Conservation (phyloP, 2,329 filamentous ascomycete species). For the Paecilomyces sp. region DNA sequence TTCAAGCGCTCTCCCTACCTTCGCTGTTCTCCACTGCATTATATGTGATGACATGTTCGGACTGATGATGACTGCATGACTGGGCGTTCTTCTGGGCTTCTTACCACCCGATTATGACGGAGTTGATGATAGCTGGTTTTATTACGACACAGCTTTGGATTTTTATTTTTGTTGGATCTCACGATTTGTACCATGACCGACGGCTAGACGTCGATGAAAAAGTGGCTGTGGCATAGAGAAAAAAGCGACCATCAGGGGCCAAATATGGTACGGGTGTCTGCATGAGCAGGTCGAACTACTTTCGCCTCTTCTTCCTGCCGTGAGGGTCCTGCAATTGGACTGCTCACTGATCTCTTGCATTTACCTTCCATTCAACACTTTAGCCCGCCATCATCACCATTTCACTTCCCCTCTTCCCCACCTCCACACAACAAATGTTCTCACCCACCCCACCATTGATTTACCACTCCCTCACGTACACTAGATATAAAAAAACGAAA, state of each 20-base stretch:
- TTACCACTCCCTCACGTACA: constrained; percentile 1
- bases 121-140: constrained; percentile 27
- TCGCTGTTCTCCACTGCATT: constrained; percentile 22
- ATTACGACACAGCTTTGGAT: constrained; percentile 36
- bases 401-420: not conserved
- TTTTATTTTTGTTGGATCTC: constrained; percentile 2
- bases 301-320: not conserved
- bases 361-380: constrained; percentile 3
- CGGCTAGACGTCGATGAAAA: not conserved
- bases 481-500: constrained; percentile 9
- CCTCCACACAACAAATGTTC: constrained; percentile 2
- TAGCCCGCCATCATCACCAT: not conserved
- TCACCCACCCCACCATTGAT: constrained; percentile 3
- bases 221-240: not conserved
- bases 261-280: not conserved
- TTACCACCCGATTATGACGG: constrained; percentile 10
- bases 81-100: constrained; percentile 25
- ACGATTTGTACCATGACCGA: not conserved
- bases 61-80: constrained; percentile 36
- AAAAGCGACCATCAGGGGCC: not conserved
- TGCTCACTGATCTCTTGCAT: constrained; percentile 2
- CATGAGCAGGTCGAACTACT: not conserved
- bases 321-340: not conserved
- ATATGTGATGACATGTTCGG: constrained; percentile 33
- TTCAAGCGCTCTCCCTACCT: constrained; percentile 6